phyloP scores from a whole-genome alignment of 2,329 filamentous ascomycete species.

The Colletotrichum sp. region DNA sequence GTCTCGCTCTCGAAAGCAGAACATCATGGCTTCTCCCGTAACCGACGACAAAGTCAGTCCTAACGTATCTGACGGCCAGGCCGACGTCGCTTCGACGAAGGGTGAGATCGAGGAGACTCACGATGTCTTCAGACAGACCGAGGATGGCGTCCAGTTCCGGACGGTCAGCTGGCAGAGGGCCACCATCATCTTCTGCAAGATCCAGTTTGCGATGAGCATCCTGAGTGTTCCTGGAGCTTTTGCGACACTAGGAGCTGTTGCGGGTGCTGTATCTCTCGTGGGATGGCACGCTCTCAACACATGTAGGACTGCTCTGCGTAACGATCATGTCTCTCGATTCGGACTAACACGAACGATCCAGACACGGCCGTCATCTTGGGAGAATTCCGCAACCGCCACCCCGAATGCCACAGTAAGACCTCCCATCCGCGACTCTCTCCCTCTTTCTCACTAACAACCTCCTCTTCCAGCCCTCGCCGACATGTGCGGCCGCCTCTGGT shows the following conservation, averaged over 20 bases:
- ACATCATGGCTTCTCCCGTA: background rate
- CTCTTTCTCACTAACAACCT: background rate
- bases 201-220: constrained; percentile 32
- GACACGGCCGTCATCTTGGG: background rate
- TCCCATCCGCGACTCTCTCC: too few relatives aligned
- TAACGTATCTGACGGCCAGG: background rate
- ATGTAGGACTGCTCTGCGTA: constrained; percentile 4
- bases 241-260: constrained; percentile 26
- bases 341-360: background rate
- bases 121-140: constrained; percentile 30
- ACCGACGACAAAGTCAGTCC: background rate
- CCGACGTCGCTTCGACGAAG: background rate
- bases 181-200: constrained; percentile 44
- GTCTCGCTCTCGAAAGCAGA: background rate
- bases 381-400: background rate
- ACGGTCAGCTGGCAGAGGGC: constrained; percentile 43
- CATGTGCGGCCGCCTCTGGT: constrained; percentile 48
- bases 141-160: constrained; percentile 32
- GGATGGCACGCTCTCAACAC: constrained; percentile 33
- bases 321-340: fast-evolving
- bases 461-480: background rate
- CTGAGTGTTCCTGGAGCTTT: constrained; percentile 23
- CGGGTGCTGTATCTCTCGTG: constrained; percentile 43
- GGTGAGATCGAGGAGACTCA: background rate
- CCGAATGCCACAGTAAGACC: background rate